phyloP scores from a whole-genome alignment of 78 protist genomes.

The Dictyostelium firmibasis region DNA sequence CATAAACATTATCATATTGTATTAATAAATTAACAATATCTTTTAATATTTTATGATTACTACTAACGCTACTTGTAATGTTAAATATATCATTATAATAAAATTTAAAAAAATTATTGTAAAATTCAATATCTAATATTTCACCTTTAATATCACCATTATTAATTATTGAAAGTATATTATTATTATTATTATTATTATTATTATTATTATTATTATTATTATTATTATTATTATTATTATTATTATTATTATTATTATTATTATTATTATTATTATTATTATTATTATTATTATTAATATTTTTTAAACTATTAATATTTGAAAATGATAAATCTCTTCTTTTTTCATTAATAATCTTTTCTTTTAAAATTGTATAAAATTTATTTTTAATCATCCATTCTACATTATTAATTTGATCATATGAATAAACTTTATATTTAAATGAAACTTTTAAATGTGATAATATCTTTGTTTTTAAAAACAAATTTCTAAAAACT shows the following conservation, averaged over 20 bases:
- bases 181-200: too few species aligned
- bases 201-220: neutral
- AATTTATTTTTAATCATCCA: neutral
- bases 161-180: neutral
- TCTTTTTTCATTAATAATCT: neutral
- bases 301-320: neutral
- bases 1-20: neutral
- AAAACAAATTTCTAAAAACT: neutral
- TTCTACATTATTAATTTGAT: neutral
- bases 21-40: neutral
- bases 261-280: neutral
- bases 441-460: neutral
- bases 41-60: neutral
- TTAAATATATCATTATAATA: neutral
- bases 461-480: neutral
- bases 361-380: neutral
- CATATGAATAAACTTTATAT: neutral
- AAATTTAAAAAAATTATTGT: too few species aligned
- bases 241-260: neutral
- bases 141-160: neutral
- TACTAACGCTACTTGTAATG: neutral
- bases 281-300: neutral
- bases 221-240: neutral
- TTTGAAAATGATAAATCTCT: neutral
- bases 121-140: neutral